Evolutionary conservation across 2,329 filamentous ascomycete species (phyloP), one percentile per base, ranked within the genome.

Genomic region (Ceratocystis ficicola): DNA sequence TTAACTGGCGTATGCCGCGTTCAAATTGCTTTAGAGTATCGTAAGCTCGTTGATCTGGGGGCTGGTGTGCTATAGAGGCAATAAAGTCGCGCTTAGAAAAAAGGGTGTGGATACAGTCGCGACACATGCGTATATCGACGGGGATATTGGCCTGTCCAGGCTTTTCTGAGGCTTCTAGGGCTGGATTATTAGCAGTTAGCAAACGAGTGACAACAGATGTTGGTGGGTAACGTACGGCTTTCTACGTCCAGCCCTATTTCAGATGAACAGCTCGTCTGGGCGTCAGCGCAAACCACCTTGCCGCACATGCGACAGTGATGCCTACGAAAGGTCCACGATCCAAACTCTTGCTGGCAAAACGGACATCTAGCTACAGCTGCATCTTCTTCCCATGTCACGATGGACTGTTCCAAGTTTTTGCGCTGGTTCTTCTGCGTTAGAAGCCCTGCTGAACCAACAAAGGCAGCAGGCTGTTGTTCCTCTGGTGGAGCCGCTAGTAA

Each of bases 241-340:
- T 86, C 80, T 20, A 97, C 86, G 71, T 88, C 90, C 55, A 99
- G 76, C 3, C 87, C 89, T 64, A 99, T 81, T 70, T 96, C 89
- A 7, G 80, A 84, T 0, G 94, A 99, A 74, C 94, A 99, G 2
- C 76, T 85, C 0, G 94, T 99, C 66, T 84, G 82, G 0, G 83
- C 83, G 74, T 99, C 94, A 12, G 90, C 90, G 73, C 94, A 99
- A 0, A 99, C 90, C 0, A 99, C 91, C 55, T 88, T 84, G 2
- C 94, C 94, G 72, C 94, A 99, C 75, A 95, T 87, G 65, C 94
- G 84, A 75, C 94, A 99, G 75, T 99, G 94, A 74, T 97, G 94
- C 70, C 94, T 81, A 71, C 94, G 84, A 72, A 97, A 95, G 1
- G 90, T 89, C 82, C 96, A 97, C 15, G 86, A 88, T 0, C 90